Conservation (phyloP, 345 rosid species). For the Rubroshorea leprosula region DNA sequence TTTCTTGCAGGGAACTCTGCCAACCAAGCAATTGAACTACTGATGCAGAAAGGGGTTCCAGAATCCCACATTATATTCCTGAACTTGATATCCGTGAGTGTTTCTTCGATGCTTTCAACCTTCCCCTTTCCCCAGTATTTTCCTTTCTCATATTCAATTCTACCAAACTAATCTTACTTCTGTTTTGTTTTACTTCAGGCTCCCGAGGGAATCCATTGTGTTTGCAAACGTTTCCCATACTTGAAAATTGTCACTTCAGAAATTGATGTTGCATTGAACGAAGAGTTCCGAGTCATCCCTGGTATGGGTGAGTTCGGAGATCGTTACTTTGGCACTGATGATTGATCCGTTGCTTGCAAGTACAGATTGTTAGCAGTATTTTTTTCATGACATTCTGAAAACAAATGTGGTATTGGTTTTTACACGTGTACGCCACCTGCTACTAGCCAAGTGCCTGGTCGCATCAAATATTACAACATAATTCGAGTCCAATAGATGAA, state of each 20-base stretch:
- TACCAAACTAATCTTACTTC: neutral
- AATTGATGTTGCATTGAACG: constrained; percentile 75
- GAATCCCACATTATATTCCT: constrained; percentile 94
- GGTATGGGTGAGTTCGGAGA: constrained; percentile 99
- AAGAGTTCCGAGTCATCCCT: constrained; percentile 89
- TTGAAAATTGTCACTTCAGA: constrained; percentile 95
- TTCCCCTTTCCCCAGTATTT: neutral
- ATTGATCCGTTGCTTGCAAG: constrained; percentile 27
- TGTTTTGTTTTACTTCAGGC: constrained; percentile 42
- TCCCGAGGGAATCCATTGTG: constrained; percentile 94
- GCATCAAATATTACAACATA: neutral
- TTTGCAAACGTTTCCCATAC: constrained; percentile 69
- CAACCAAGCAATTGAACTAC: constrained; percentile 84
- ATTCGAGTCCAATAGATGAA: neutral
- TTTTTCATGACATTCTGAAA: constrained; percentile 2
- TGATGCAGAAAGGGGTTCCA: constrained; percentile 88
- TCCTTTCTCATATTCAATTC: neutral
- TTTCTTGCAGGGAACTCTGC: constrained; percentile 79
- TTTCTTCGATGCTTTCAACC: neutral
- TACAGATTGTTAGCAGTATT: neutral
- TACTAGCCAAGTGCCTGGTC: neutral
- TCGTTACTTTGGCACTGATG: constrained; percentile 96
- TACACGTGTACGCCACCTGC: neutral
- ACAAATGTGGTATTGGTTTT: neutral
- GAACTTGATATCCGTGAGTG: constrained; percentile 84